These are phyloP conservation scores for Talaromyces stipitatus DNA, from an alignment of 495 filamentous ascomycete species.

Conservation along the genomic window DNA sequence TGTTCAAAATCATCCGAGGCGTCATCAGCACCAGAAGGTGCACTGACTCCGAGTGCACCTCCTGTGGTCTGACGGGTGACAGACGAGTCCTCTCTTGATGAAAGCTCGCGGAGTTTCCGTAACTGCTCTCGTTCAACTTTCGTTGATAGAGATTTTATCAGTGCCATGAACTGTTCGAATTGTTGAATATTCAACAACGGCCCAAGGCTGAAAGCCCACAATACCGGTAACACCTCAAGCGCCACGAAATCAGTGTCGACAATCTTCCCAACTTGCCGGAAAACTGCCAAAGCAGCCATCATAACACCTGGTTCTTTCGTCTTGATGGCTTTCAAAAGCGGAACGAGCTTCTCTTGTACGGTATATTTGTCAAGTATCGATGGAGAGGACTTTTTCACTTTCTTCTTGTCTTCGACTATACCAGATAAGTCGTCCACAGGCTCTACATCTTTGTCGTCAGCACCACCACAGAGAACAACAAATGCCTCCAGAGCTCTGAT, in stretches of 20 bases:
- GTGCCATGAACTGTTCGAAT: conserved; percentile 79
- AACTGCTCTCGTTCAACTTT: conserved; percentile 83
- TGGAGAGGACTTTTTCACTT: conserved; percentile 48
- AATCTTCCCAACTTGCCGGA: conserved; percentile 69
- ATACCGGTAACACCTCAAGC: conserved; percentile 76
- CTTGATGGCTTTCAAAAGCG: conserved; percentile 85
- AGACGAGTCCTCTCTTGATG: conserved; percentile 37
- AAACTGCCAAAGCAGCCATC: conserved; percentile 84
- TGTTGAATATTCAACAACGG: conserved; percentile 80
- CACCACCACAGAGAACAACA: conserved; percentile 76
- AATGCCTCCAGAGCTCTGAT: conserved; percentile 86
- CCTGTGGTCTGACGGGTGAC: conserved; percentile 28
- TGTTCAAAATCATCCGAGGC: conserved; percentile 73
- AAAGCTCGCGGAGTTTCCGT: conserved; percentile 78
- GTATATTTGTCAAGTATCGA: conserved; percentile 94
- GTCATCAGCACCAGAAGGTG: conserved; percentile 19
- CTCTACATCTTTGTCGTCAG: conserved; percentile 27
- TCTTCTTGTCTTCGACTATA: conserved; percentile 38
- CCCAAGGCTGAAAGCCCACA: conserved; percentile 90
- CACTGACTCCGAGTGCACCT: conserved; percentile 18
- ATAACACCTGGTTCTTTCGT: conserved; percentile 97
- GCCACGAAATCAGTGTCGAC: conserved; percentile 92
- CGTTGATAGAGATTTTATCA: conserved; percentile 72
- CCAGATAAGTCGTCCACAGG: conserved; percentile 67
- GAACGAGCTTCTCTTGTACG: conserved; percentile 92